phyloP scores from a whole-genome alignment of 352 stramenopile genomes.

The Globisporangium recalcitrans region DNA sequence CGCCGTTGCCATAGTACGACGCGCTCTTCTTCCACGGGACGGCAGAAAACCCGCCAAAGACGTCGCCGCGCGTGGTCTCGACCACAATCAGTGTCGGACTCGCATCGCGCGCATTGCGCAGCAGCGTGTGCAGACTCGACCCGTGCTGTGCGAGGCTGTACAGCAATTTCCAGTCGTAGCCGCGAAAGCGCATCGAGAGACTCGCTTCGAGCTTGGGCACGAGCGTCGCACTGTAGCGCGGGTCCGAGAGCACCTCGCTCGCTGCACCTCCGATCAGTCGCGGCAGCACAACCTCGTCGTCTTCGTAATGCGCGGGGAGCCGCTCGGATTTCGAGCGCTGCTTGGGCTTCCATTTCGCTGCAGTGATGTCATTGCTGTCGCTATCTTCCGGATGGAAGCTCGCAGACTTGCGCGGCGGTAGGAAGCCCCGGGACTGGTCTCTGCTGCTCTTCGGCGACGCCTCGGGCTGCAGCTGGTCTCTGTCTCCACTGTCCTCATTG shows the following conservation, averaged over 20 bases:
- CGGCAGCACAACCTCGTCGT: slow-evolving; percentile 34
- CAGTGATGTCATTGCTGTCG: not conserved
- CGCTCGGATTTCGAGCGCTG: slow-evolving; percentile 32
- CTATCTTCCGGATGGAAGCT: slow-evolving; percentile 12
- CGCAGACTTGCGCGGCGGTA: slow-evolving; percentile 6
- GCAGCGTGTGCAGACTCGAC: slow-evolving; percentile 57
- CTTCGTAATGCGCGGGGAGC: slow-evolving; percentile 21
- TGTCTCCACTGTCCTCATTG: not conserved
- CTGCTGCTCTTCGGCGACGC: slow-evolving; percentile 9
- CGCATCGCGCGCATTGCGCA: slow-evolving; percentile 35
- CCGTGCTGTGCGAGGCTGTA: slow-evolving; percentile 63
- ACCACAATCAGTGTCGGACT: slow-evolving; percentile 51
- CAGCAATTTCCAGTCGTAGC: slow-evolving; percentile 63
- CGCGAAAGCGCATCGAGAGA: slow-evolving; percentile 37
- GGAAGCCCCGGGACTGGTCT: slow-evolving; percentile 15
- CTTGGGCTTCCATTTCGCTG: slow-evolving; percentile 16
- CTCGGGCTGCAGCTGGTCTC: slow-evolving; percentile 14
- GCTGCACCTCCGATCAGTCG: slow-evolving; percentile 41
- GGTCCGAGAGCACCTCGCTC: slow-evolving; percentile 44
- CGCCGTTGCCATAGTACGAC: slow-evolving; percentile 68
- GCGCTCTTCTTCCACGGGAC: slow-evolving; percentile 38
- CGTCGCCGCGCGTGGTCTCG: slow-evolving; percentile 52
- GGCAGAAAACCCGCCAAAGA: slow-evolving; percentile 59
- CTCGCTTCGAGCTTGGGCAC: slow-evolving; percentile 59
- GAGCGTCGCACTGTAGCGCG: slow-evolving; percentile 29